Percentiles rank a stretch among this genome's conserved stretches.
Evolutionary conservation across 768 basidiomycete species (phyloP).

Genomic region (Pulveroboletus sp.): DNA sequence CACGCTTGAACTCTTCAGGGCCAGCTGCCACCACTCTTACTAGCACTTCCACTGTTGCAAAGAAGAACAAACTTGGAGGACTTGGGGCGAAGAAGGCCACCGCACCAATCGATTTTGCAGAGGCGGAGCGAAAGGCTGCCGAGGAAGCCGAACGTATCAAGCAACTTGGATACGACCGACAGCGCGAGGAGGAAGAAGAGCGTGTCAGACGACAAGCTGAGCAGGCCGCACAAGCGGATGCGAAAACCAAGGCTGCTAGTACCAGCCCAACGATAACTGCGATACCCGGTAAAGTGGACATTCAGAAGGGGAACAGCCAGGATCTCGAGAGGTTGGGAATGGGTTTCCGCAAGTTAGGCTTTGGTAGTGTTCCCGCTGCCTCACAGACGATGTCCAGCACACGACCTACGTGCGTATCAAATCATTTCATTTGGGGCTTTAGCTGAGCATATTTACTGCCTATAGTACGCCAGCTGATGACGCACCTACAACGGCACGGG

Average conservation of each 20-base stretch:
- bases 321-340: conserved; percentile 57
- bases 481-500: conserved; percentile 73
- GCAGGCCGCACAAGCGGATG: conserved; percentile 30
- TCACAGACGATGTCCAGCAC: conserved; percentile 49
- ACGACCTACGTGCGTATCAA: conserved; percentile 32
- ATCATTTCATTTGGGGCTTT: neutral
- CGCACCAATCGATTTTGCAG: conserved; percentile 84
- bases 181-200: conserved; percentile 80
- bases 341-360: conserved; percentile 78
- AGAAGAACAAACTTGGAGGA: conserved; percentile 68
- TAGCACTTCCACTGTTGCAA: conserved; percentile 35
- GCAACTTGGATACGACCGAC: conserved; percentile 86
- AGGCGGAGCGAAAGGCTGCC: conserved; percentile 82
- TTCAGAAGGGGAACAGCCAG: conserved; percentile 39
- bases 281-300: conserved; percentile 27
- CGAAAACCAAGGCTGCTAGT: conserved; percentile 29
- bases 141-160: conserved; percentile 93
- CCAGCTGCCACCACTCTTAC: conserved; percentile 28
- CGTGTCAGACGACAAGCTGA: conserved; percentile 61
- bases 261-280: conserved; percentile 21
- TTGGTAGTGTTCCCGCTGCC: conserved; percentile 73
- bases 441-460: neutral
- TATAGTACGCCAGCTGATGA: conserved; percentile 42
- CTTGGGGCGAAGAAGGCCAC: conserved; percentile 87
- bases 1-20: conserved; percentile 41